Conservation (phyloP, 441 rosid species). For the Dalechampia spathulata region DNA sequence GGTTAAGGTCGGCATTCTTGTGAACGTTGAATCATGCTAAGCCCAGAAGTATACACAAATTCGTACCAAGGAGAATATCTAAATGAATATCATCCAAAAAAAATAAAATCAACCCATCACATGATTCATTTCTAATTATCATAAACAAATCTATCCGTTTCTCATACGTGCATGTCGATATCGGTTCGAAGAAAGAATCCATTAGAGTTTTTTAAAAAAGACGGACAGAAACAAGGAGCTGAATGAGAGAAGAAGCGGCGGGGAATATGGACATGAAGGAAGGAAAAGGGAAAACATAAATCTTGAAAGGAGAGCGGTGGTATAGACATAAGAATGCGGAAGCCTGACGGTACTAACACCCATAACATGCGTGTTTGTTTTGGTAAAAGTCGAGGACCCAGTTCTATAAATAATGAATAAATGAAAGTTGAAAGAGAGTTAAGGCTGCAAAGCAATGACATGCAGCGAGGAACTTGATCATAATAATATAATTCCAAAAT, state of each 20-base stretch:
- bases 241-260: constrained; percentile 11
- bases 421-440: not conserved
- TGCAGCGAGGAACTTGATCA: constrained; percentile 14
- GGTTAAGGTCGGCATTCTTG: too few relatives aligned
- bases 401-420: not conserved
- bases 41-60: too few relatives aligned
- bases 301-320: constrained; percentile 6
- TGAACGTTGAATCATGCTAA: too few relatives aligned
- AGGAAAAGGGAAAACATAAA: not conserved
- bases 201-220: not conserved
- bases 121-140: too few relatives aligned
- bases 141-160: too few relatives aligned
- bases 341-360: not conserved
- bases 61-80: too few relatives aligned
- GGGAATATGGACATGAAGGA: not conserved
- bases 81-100: too few relatives aligned
- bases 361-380: constrained; percentile 17
- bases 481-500: constrained; percentile 15
- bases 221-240: not conserved
- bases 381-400: constrained; percentile 24
- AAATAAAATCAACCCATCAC: too few relatives aligned
- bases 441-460: constrained; percentile 19
- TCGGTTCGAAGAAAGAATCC: not conserved
- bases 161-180: too few relatives aligned
- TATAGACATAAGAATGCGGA: constrained; percentile 1